Base-by-base conservation (phyloP, 345 rosid species). In the Carallia brachiata region DNA sequence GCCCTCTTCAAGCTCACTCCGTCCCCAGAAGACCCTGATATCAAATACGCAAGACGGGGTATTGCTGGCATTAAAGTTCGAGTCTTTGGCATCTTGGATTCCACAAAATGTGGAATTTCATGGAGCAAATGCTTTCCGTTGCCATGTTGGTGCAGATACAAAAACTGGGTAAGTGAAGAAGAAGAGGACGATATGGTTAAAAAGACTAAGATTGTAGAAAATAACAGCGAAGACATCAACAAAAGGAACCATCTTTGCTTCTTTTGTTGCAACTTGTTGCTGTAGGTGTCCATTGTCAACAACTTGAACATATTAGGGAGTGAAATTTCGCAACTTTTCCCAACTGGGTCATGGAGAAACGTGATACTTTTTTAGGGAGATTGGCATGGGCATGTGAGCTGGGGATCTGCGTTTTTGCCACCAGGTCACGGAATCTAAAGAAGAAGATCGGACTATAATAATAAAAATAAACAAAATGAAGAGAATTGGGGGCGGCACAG, bases 11-110 rank as follows among this genome's bases (percentile, higher is more conserved):
- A 58, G 67, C 90, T 88, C 68, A 67, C 84, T 10, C 93, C 89
- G 67, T 91, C 97, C 5, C 97, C 98, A 37, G 73, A 74, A 0
- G 97, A 89, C 12, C 97, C 98, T 0, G 98, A 93, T 58, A 93
- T 85, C 54, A 89, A 79, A 63, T 89, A 93, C 5, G 97, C 96
- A 17, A 93, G 71, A 39, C 85, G 83, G 4, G 97, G 98, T 28
- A 81, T 39, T 16, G 78, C 70, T 54, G 63, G 77, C 0, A 63
- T 7, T 12, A 82, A 80, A 37, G 80, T 47, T 0, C 77, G 37
- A 0, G 80, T 52, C 37, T 71, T 71, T 13, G 60, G 71, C 62
- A 88, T 67, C 71, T 78, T 70, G 19, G 89, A 79, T 73, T 88
- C 92, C 44, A 81, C 92, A 75, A 88, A 85, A 10, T 28, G 60